Evolutionary conservation across 768 basidiomycete species (phyloP).

Genomic region (Xerocomus spinulosus): DNA sequence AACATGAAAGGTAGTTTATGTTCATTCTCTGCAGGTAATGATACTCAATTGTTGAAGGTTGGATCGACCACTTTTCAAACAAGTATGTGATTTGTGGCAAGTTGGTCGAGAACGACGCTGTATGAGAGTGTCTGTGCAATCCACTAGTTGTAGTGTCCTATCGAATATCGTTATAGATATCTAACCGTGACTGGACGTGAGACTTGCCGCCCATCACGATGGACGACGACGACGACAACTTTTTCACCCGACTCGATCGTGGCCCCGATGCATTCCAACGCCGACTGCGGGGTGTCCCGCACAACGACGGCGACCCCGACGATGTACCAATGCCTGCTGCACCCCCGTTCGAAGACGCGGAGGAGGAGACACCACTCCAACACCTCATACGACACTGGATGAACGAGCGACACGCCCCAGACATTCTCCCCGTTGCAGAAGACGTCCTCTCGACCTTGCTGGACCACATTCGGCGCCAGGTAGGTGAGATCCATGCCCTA

Average conservation of each 20-base stretch:
- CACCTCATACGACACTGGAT: slow-evolving; percentile 78
- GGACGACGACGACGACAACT: slow-evolving; percentile 26
- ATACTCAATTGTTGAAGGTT: too few species aligned
- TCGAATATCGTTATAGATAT: too few species aligned
- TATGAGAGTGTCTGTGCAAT: slow-evolving; percentile 12
- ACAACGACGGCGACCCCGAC: slow-evolving; percentile 27
- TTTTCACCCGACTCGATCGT: slow-evolving; percentile 26
- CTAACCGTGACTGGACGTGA: too few species aligned
- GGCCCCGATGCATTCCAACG: slow-evolving; percentile 26
- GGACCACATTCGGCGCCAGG: slow-evolving; percentile 81
- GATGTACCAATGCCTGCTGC: slow-evolving; percentile 28
- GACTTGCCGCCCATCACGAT: slow-evolving; percentile 12
- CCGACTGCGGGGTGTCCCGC: slow-evolving; percentile 35
- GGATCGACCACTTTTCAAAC: slow-evolving; percentile 91
- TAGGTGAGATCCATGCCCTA: slow-evolving; percentile 38
- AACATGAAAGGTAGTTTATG: slow-evolving; percentile 94
- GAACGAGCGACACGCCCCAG: slow-evolving; percentile 80
- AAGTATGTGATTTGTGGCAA: slow-evolving; percentile 91
- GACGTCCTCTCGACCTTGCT: slow-evolving; percentile 59
- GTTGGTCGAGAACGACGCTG: slow-evolving; percentile 74
- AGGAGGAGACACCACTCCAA: slow-evolving; percentile 57
- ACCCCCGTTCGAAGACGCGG: slow-evolving; percentile 31
- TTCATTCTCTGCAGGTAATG: too few species aligned
- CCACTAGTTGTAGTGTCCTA: background rate
- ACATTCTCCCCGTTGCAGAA: slow-evolving; percentile 71